Evolutionary conservation across 75 land plant genomes (phyloP).

Genomic region (Cunninghamia lanceolata): DNA sequence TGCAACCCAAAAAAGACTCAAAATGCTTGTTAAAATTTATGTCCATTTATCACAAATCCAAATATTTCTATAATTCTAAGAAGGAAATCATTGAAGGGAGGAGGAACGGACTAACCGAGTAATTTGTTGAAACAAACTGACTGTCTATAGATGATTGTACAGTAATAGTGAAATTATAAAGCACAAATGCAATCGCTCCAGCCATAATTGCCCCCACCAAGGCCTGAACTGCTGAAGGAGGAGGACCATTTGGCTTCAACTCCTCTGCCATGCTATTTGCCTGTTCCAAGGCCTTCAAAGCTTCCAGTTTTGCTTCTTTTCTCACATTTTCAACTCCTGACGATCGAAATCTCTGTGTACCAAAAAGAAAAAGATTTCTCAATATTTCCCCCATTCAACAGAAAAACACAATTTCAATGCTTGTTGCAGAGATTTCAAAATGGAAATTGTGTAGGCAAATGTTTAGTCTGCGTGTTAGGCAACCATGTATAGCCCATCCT

Average conservation of each 20-base stretch:
- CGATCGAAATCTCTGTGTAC: conserved; percentile 61
- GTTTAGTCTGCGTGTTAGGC: not conserved
- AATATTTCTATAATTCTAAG: not conserved
- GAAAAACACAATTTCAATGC: not conserved
- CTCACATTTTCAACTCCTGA: conserved; percentile 38
- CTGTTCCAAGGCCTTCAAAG: conserved; percentile 52
- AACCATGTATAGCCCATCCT: not conserved
- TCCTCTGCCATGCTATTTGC: conserved; percentile 16
- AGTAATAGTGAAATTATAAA: conserved; percentile 75
- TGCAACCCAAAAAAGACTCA: not conserved
- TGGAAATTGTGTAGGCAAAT: too few relatives aligned
- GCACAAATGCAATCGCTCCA: conserved; percentile 68
- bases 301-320: conserved; percentile 55
- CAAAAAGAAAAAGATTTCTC: not conserved
- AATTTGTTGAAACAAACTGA: conserved; percentile 65
- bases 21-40: not conserved
- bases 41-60: not conserved
- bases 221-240: conserved; percentile 67
- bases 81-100: not conserved
- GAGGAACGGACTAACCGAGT: conserved; percentile 52
- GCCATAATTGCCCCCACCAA: conserved; percentile 71
- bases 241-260: conserved; percentile 12
- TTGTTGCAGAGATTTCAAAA: not conserved
- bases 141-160: conserved; percentile 64
- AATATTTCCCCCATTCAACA: not conserved